phyloP scores from a whole-genome alignment of 768 basidiomycete species.

The Amanita exitialis region DNA sequence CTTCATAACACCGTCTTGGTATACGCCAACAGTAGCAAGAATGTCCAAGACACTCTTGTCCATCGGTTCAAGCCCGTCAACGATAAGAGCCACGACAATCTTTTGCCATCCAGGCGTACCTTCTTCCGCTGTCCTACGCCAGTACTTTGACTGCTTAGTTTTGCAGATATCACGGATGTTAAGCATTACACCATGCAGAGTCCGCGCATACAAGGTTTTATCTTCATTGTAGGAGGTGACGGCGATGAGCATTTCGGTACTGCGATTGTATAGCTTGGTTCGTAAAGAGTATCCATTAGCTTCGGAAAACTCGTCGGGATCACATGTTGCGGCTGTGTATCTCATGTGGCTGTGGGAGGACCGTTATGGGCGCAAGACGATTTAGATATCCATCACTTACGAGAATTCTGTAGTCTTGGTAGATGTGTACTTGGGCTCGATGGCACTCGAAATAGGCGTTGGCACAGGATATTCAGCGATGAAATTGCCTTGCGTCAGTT shows the following conservation, averaged over 20 bases:
- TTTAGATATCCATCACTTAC: too few species aligned
- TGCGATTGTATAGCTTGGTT: slow-evolving; percentile 74
- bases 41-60: slow-evolving; percentile 91
- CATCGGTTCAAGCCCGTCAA: slow-evolving; percentile 91
- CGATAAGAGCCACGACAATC: slow-evolving; percentile 82
- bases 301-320: slow-evolving; percentile 81
- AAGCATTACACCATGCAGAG: slow-evolving; percentile 92
- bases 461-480: slow-evolving; percentile 87
- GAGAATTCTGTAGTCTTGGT: slow-evolving; percentile 84
- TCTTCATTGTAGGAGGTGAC: slow-evolving; percentile 93
- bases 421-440: slow-evolving; percentile 68
- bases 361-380: too few species aligned
- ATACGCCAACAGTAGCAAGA: slow-evolving; percentile 83
- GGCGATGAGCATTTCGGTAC: slow-evolving; percentile 90
- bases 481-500: slow-evolving; percentile 89
- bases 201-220: slow-evolving; percentile 85
- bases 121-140: slow-evolving; percentile 75
- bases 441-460: slow-evolving; percentile 71
- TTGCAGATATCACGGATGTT: slow-evolving; percentile 98
- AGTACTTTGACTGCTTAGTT: slow-evolving; percentile 90
- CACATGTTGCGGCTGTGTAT: slow-evolving; percentile 86
- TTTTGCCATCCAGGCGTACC: slow-evolving; percentile 85
- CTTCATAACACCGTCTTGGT: slow-evolving; percentile 94
- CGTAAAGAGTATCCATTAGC: slow-evolving; percentile 81
- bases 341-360: slow-evolving; percentile 64